Conservation (phyloP, 1,284 basidiomycete genomes). For the Cutaneotrichosporon sp. region DNA sequence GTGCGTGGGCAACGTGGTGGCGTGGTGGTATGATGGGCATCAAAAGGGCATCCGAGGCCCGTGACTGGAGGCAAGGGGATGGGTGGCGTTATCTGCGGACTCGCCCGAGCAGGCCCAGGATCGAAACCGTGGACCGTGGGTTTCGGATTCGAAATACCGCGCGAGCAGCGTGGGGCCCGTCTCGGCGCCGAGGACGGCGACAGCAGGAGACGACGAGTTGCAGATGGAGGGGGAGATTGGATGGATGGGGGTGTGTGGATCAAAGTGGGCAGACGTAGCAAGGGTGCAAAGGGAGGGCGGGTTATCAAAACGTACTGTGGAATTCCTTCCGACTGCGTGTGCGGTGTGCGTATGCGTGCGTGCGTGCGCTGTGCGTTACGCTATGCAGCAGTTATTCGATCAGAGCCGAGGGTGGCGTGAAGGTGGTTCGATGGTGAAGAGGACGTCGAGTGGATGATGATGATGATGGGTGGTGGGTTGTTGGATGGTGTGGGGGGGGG, state of each 20-base stretch:
- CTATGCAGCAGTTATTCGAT: not conserved
- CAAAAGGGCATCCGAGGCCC: not conserved
- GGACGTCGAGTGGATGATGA: not conserved
- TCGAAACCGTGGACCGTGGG: not conserved
- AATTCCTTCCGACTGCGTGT: not conserved
- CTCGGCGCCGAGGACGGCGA: slow-evolving; percentile 21
- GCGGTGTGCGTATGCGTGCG: not conserved
- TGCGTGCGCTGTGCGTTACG: not conserved
- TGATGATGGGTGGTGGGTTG: not conserved
- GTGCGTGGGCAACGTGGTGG: not conserved
- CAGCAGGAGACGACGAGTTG: slow-evolving; percentile 32
- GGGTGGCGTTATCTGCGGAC: slow-evolving; percentile 9
- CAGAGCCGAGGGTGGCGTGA: not conserved
- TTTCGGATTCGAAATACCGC: not conserved
- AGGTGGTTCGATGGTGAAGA: not conserved
- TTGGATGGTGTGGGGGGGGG: not conserved
- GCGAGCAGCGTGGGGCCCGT: not conserved
- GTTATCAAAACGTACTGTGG: not conserved
- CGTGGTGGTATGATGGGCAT: not conserved
- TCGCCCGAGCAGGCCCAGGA: not conserved
- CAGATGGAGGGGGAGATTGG: slow-evolving; percentile 12
- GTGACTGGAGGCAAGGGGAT: not conserved
- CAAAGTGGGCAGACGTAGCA: slow-evolving; percentile 1
- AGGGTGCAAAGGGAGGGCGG: not conserved
- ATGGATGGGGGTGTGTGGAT: slow-evolving; percentile 2